Conservation (phyloP, 257 asterid species). For the Rhazya stricta region DNA sequence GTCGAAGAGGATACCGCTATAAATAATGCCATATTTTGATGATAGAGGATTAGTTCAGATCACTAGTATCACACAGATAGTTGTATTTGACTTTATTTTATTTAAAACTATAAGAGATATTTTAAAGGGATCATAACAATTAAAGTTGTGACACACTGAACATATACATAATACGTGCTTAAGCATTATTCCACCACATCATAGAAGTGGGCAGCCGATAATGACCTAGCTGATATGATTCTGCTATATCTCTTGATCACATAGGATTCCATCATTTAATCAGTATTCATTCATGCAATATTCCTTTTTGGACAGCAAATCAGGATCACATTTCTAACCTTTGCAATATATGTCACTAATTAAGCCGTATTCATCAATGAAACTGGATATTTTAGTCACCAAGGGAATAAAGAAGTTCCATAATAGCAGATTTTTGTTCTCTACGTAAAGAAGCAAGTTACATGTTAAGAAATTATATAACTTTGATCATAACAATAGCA, state of each 20-base stretch:
- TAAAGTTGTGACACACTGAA: background rate
- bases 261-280: background rate
- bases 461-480: too few species aligned
- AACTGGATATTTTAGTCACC: too few species aligned
- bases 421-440: too few species aligned
- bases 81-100: background rate
- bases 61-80: background rate
- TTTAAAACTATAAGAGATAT: background rate
- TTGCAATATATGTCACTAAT: too few species aligned
- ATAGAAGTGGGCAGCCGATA: background rate
- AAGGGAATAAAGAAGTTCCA: too few species aligned
- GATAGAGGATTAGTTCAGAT: background rate
- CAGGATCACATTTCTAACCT: too few species aligned
- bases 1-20: background rate
- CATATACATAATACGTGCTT: background rate
- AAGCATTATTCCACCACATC: background rate
- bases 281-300: too few species aligned
- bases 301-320: too few species aligned
- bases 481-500: too few species aligned
- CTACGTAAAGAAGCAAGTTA: too few species aligned
- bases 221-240: background rate
- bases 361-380: too few species aligned
- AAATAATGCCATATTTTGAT: background rate
- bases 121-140: background rate
- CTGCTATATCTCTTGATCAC: background rate